These are phyloP conservation scores for Coniochaeta hoffmannii DNA, from an alignment of 2,329 filamentous ascomycete genomes.

Conservation along the genomic window DNA sequence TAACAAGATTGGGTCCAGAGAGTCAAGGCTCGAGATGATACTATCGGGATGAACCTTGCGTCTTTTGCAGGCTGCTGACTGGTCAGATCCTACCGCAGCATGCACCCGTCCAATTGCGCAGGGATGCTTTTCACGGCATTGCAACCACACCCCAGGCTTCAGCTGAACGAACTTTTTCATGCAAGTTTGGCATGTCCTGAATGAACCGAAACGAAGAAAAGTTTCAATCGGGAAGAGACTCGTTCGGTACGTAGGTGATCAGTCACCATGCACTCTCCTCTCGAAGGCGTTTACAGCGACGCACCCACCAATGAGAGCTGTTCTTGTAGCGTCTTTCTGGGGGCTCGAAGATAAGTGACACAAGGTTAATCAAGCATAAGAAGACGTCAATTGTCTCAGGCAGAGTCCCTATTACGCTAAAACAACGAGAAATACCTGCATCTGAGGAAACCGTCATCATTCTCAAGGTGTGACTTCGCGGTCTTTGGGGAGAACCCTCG, in stretches of 20 bases:
- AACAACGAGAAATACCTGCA: too few species aligned
- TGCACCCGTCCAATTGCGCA: conserved; percentile 6
- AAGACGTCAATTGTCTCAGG: not conserved
- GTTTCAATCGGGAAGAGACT: not conserved
- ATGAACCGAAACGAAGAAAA: not conserved
- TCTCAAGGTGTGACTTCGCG: not conserved
- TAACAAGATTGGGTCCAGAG: conserved; percentile 8
- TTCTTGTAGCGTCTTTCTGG: not conserved
- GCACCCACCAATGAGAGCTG: too few species aligned
- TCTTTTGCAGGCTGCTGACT: conserved; percentile 3
- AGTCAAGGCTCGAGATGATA: conserved; percentile 6
- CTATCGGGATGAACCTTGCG: conserved; percentile 6
- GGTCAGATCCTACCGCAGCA: conserved; percentile 3
- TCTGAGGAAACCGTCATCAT: not conserved
- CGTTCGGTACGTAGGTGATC: too few species aligned
- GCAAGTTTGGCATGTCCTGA: conserved; percentile 7
- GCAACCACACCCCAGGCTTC: conserved; percentile 10
- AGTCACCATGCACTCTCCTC: too few species aligned
- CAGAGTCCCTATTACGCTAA: not conserved
- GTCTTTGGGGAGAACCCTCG: not conserved
- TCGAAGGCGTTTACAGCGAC: too few species aligned
- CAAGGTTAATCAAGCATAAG: not conserved
- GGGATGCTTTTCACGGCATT: not conserved
- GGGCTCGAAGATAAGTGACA: not conserved
- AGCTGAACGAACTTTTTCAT: conserved; percentile 12